Evolutionary conservation across 768 basidiomycete species (phyloP).

Genomic region (Chlorophyllum brunneum): DNA sequence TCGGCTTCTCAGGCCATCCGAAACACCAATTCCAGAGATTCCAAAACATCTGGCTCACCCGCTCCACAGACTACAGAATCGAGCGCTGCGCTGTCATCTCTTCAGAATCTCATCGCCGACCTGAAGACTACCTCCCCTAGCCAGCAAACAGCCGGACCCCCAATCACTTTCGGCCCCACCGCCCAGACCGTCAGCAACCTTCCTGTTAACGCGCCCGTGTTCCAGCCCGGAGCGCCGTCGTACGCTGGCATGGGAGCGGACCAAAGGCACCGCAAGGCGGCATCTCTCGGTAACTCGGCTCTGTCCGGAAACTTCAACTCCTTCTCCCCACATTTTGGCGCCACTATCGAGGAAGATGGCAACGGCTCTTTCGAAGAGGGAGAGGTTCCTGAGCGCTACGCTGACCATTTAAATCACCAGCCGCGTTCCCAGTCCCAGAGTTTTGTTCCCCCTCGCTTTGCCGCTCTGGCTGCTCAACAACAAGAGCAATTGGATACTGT

Average conservation of each 20-base stretch:
- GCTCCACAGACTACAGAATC: constrained; percentile 56
- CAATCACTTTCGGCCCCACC: constrained; percentile 43
- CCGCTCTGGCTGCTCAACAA: constrained; percentile 71
- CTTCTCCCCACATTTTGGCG: constrained; percentile 75
- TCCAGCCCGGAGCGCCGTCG: constrained; percentile 61
- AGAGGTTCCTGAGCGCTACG: constrained; percentile 63
- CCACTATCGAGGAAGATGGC: constrained; percentile 82
- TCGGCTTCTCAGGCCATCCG: constrained; percentile 58
- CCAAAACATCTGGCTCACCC: constrained; percentile 34
- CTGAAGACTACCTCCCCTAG: constrained; percentile 81
- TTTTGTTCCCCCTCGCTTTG: constrained; percentile 88
- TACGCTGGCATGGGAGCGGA: constrained; percentile 28
- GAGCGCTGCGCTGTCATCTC: constrained; percentile 79
- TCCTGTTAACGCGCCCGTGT: constrained; percentile 65
- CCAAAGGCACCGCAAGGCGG: constrained; percentile 78
- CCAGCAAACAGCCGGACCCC: constrained; percentile 39
- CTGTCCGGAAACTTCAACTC: constrained; percentile 61
- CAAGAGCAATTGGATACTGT: constrained; percentile 60
- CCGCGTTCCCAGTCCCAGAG: constrained; percentile 76
- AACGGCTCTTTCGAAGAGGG: constrained; percentile 74
- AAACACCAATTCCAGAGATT: constrained; percentile 35
- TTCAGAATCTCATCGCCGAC: constrained; percentile 93
- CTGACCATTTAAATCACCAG: constrained; percentile 54
- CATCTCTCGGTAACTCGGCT: constrained; percentile 60
- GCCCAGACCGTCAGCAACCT: constrained; percentile 52